Percentiles rank a stretch among this genome's conserved stretches.
Evolutionary conservation across 2,329 filamentous ascomycete genomes (phyloP).

Genomic region (Colletotrichum cereale): DNA sequence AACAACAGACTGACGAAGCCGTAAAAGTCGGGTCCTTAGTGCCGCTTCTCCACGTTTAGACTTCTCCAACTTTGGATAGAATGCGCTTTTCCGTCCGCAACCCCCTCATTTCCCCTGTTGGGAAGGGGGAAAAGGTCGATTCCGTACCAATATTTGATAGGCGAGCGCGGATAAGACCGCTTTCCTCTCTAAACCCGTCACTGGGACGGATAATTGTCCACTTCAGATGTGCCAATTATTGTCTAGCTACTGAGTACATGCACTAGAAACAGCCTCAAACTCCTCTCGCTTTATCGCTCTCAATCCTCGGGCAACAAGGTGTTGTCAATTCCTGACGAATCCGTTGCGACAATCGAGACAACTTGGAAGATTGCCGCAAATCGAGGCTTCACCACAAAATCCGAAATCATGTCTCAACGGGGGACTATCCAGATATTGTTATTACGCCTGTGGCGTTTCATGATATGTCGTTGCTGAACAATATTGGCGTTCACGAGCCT

Average conservation of each 20-base stretch:
- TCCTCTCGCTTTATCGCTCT: background rate
- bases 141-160: constrained; percentile 7
- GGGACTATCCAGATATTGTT: constrained; percentile 52
- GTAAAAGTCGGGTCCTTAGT: constrained; percentile 32
- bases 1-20: background rate
- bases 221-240: no score
- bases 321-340: background rate
- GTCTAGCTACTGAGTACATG: background rate
- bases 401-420: constrained; percentile 44
- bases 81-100: constrained; percentile 28
- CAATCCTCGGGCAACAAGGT: background rate
- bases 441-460: constrained; percentile 60
- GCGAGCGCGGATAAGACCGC: constrained; percentile 10
- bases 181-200: background rate
- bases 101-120: background rate
- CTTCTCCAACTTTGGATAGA: background rate
- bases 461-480: constrained; percentile 59
- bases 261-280: background rate
- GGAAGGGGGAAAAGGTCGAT: background rate
- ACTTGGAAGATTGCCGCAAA: background rate
- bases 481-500: constrained; percentile 58
- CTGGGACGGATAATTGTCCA: constrained; percentile 6
- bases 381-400: background rate
- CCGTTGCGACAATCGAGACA: no score
- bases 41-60: background rate